A percentile compares a stretch with the other conserved stretches of the same genome.
phyloP scores from a whole-genome alignment of 257 asterid genomes.

The Ligustrum vulgare region DNA sequence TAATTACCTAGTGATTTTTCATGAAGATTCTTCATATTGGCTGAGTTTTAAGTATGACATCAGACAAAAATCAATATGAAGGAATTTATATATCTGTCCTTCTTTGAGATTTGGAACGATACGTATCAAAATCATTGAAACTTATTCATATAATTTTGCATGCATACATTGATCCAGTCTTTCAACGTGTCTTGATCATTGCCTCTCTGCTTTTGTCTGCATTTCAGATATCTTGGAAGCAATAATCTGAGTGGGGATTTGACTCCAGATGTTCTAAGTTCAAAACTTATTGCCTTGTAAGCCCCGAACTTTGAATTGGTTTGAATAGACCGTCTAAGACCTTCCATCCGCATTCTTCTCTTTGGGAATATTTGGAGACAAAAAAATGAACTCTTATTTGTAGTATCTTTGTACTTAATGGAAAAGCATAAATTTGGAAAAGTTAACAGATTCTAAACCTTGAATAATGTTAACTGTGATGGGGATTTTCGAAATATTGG shows the following conservation, averaged over 20 bases:
- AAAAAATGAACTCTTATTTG: background rate
- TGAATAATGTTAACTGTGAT: background rate
- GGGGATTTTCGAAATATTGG: background rate
- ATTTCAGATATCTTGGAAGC: constrained; percentile 67
- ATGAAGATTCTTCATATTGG: background rate
- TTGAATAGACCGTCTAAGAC: background rate
- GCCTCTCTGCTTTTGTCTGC: constrained; percentile 12
- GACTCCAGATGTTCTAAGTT: constrained; percentile 39
- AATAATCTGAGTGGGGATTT: constrained; percentile 57
- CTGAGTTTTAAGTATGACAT: background rate
- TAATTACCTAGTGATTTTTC: background rate
- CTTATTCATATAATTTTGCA: background rate
- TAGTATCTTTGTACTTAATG: background rate
- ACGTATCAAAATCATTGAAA: background rate
- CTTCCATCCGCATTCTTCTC: background rate
- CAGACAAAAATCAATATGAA: background rate
- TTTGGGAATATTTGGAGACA: background rate
- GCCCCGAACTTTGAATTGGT: constrained; percentile 22
- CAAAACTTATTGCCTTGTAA: constrained; percentile 58
- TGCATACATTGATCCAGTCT: background rate
- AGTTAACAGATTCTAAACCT: background rate
- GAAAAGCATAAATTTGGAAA: background rate
- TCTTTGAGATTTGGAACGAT: background rate
- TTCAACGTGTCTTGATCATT: background rate
- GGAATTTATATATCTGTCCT: background rate